These are phyloP conservation scores for Penicillium simplicissimum DNA, from an alignment of 495 filamentous ascomycete species.

Conservation along the genomic window DNA sequence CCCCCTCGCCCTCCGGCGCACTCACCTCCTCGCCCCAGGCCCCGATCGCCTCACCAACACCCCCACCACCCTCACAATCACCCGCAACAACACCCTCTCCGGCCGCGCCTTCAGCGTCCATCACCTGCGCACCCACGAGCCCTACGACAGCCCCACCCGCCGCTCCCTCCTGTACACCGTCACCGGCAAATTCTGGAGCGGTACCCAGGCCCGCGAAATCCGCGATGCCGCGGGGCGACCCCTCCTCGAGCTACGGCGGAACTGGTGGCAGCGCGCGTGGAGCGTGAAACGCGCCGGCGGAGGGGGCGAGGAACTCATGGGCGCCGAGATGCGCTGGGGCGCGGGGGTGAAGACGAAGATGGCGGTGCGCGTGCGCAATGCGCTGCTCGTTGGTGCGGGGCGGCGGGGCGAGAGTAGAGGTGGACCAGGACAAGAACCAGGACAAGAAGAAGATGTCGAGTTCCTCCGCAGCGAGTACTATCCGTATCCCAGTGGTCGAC, in stretches of 20 bases:
- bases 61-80: conserved; percentile 28
- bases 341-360: conserved; percentile 18
- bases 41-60: conserved; percentile 30
- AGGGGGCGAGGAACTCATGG: conserved; percentile 13
- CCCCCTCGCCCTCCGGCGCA: conserved; percentile 28
- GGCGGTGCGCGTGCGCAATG: conserved; percentile 20
- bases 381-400: conserved; percentile 9
- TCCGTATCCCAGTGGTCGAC: background rate
- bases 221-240: conserved; percentile 16
- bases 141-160: conserved; percentile 19
- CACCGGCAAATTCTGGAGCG: conserved; percentile 21
- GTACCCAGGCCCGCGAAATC: conserved; percentile 21
- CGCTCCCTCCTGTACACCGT: conserved; percentile 24
- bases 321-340: conserved; percentile 12
- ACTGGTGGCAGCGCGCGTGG: conserved; percentile 25
- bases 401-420: background rate
- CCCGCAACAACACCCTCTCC: conserved; percentile 18
- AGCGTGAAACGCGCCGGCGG: conserved; percentile 19
- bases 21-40: conserved; percentile 29
- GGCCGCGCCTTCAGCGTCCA: conserved; percentile 21
- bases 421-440: background rate
- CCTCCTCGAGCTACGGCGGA: conserved; percentile 21
- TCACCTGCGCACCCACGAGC: conserved; percentile 23
- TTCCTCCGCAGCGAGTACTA: conserved; percentile 1
- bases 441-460: background rate